Evolutionary conservation across 164 flowering plant genomes (phyloP), one percentile per base, ranked within the genome.

Genomic region (Macadamia integrifolia): DNA sequence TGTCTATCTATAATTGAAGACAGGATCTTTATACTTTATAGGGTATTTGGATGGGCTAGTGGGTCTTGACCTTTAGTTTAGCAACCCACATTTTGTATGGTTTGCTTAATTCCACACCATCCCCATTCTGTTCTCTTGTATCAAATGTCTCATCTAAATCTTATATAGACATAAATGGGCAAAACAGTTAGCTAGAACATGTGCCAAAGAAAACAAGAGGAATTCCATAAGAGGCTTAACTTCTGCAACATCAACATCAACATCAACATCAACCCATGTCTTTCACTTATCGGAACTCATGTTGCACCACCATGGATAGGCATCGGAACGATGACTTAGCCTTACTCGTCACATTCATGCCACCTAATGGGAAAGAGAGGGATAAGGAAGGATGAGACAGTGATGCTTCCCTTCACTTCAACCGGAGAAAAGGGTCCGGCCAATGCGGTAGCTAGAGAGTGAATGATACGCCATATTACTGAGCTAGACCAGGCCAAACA

Each of bases 331-430:
- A 40, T 31, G 62, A 52, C 46, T 58, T 58, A 48, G 72, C 69
- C 69, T 66, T 23, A 23, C 66, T 61, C 49, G 64, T 79, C 80
- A 28, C 70, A 15, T 58, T 82, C 83, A 76, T 61, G 76, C 82
- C 87, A 81, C 81, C 85, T 80, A 77, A 77, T 76, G 75, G 62
- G 84, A 72, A 62, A 35, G 40, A 35, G 74, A 73, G 66, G 66
- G 65, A 64, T 55, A 70, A 73, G 67, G 77, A 83, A 86, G 80
- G 74, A 83, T 61, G 30, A 58, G 84, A 80, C 58, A 70, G 76
- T 28, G 83, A 83, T 49, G 17, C 62, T 66, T 76, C 75, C 43
- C n/a, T 59, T 52, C 17, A 11, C 40, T 35, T 35, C 40, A 2
- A 1, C 42, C 14, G 13, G 57, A 53, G 62, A 57, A 23, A 23